Base-by-base conservation (phyloP, 1,284 basidiomycete species). In the Heterobasidion parviporum region DNA sequence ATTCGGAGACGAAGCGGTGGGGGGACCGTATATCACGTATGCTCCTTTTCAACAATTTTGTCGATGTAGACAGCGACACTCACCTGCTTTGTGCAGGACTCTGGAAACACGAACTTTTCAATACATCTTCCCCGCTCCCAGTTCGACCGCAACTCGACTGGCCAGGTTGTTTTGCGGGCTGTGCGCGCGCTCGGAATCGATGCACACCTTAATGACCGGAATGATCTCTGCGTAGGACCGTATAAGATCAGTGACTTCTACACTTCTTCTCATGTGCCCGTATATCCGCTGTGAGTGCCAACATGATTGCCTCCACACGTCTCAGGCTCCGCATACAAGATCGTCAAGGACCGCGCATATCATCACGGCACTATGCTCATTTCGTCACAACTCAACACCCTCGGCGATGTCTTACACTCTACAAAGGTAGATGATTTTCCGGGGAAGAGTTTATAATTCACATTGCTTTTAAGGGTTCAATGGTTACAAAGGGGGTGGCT, bases 311-410 rank as follows among this genome's bases (percentile, higher is more conserved):
- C 47, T 63, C 60, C 67, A 98, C 89, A 99, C 89, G 86, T 99
- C 54, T 98, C 96, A 50, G 97, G 97, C 38, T 98, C 94, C 14
- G 97, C 97, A 7, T 99, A 98, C 75, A 98, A 98, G 74, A 90
- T 99, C 57, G 89, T 91, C 44, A 90, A 85, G 62, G 83, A 85
- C 58, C 77, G 97, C 15, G 94, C 95, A 1, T 99, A 98, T 71
- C 96, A 99, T 66, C 97, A 99, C 67, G 97, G 97, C 0, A 99
- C 96, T n/a, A 98, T 99, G 96, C 81, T 99, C 33, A 89, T 99
- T 34, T 87, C 90, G 12, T 90, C 92, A 5, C 74, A 80, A 50
- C 77, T 97, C 20, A 74, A 80, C 38, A 78, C 81, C 8, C 74
- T 96, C 1, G 89, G 90, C 0, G 80, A 87, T 54, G 72, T 92